These are phyloP conservation scores for Marvania coccoides DNA, from an alignment of 139 green algal genomes.

Conservation along the genomic window DNA sequence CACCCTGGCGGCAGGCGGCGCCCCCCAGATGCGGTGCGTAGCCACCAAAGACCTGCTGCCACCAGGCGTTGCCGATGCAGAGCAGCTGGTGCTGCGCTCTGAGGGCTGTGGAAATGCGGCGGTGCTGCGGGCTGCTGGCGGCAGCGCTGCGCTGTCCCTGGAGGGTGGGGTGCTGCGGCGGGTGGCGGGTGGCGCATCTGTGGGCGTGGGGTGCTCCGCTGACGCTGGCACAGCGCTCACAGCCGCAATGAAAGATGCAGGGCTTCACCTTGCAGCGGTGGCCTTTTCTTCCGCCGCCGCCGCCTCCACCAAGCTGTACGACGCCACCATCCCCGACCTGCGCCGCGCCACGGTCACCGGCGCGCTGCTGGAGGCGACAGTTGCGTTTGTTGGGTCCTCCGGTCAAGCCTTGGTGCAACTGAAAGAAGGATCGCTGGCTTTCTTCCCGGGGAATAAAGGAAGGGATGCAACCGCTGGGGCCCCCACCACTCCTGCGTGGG, in stretches of 20 bases:
- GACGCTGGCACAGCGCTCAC: too few species aligned
- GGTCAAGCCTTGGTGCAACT: neutral
- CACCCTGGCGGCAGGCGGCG: too few species aligned
- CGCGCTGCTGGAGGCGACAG: neutral
- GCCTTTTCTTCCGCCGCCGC: too few species aligned
- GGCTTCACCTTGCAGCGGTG: too few species aligned
- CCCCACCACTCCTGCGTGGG: slow-evolving; percentile 36
- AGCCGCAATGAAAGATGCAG: too few species aligned
- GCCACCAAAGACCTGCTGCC: too few species aligned
- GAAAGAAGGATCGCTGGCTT: neutral
- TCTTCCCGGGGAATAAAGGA: neutral
- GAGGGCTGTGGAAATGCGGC: neutral
- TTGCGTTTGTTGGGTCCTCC: neutral
- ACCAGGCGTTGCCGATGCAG: slow-evolving; percentile 1
- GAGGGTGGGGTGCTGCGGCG: too few species aligned
- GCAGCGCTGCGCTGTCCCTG: neutral
- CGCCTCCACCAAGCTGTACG: too few species aligned
- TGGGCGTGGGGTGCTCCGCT: too few species aligned
- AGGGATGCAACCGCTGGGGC: neutral
- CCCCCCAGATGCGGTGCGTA: too few species aligned
- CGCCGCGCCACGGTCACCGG: neutral
- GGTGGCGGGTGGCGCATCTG: too few species aligned
- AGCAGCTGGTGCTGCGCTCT: slow-evolving; percentile 17
- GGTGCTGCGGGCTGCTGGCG: neutral
- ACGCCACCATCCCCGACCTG: too few species aligned